phyloP scores from a whole-genome alignment of 108 stramenopile genomes.

The Nannochloropsis oceanica region DNA sequence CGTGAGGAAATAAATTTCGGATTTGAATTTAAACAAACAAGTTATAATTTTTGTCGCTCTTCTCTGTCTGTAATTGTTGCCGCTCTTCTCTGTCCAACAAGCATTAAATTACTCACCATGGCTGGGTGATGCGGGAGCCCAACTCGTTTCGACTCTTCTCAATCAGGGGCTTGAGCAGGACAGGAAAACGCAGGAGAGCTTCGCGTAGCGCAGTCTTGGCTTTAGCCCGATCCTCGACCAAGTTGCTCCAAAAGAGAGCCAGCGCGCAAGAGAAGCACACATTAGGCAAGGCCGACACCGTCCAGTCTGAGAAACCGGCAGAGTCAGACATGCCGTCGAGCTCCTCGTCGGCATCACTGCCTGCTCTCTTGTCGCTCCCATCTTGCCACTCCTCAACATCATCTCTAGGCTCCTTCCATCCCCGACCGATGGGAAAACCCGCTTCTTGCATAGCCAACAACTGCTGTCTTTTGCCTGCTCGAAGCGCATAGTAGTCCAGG shows the following conservation, averaged over 20 bases:
- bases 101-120: not conserved
- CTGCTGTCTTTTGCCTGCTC: not conserved
- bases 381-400: not conserved
- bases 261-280: slow-evolving; percentile 11
- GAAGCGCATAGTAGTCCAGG: slow-evolving; percentile 13
- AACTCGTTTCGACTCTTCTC: not conserved
- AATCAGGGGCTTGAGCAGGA: slow-evolving; percentile 20
- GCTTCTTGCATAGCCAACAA: slow-evolving; percentile 3
- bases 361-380: not conserved
- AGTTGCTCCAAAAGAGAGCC: not conserved
- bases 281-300: slow-evolving; percentile 22
- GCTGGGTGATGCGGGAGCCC: not conserved
- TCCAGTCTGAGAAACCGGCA: not conserved
- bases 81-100: too few relatives aligned
- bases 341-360: not conserved
- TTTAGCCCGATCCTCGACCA: not conserved
- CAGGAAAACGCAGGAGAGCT: slow-evolving; percentile 24
- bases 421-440: slow-evolving; percentile 3
- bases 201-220: slow-evolving; percentile 4
- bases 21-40: not conserved
- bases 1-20: not conserved
- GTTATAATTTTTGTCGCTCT: too few relatives aligned
- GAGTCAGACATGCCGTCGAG: not conserved
- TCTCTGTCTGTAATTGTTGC: too few relatives aligned
- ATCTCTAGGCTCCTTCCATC: not conserved